Conservation (phyloP, 2,329 filamentous ascomycete genomes). For the Trichoderma sp. region DNA sequence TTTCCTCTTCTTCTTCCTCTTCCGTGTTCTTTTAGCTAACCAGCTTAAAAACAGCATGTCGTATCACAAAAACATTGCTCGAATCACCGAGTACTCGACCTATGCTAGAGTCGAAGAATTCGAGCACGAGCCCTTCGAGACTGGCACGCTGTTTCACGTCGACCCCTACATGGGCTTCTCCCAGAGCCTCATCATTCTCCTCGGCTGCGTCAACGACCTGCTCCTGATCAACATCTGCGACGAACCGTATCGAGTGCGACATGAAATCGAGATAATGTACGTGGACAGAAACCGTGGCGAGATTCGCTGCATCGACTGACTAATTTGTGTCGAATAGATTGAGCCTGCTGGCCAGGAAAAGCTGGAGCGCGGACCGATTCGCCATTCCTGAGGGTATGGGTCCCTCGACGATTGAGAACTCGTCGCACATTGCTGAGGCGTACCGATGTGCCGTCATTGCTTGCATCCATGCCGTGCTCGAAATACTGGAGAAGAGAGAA, state of each 20-base stretch:
- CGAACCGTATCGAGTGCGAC: not conserved
- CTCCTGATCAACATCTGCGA: not conserved
- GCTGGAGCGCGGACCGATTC: conserved; percentile 8
- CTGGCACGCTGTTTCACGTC: not conserved
- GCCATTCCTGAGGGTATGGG: conserved; percentile 13
- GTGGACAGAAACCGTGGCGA: not conserved
- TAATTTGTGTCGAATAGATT: not conserved
- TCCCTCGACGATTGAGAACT: conserved; percentile 7
- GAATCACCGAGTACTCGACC: not conserved
- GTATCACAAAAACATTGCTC: conserved; percentile 15
- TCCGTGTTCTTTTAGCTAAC: not conserved
- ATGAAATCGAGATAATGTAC: not conserved
- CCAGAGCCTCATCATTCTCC: conserved; percentile 12
- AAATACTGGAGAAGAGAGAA: not conserved
- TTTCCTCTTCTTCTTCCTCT: too few relatives aligned
- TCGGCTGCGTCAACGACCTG: not conserved
- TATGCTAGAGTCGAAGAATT: not conserved
- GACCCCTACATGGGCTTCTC: conserved; percentile 16
- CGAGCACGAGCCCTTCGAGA: not conserved
- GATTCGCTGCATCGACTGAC: not conserved
- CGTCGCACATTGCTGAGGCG: not conserved
- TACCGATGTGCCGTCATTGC: conserved; percentile 11
- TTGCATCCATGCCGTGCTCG: conserved; percentile 6
- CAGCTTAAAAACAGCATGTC: not conserved
- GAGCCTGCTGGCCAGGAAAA: not conserved